These are phyloP conservation scores for Trypanosoma caninum DNA, from an alignment of 208 protist genomes.

Conservation along the genomic window DNA sequence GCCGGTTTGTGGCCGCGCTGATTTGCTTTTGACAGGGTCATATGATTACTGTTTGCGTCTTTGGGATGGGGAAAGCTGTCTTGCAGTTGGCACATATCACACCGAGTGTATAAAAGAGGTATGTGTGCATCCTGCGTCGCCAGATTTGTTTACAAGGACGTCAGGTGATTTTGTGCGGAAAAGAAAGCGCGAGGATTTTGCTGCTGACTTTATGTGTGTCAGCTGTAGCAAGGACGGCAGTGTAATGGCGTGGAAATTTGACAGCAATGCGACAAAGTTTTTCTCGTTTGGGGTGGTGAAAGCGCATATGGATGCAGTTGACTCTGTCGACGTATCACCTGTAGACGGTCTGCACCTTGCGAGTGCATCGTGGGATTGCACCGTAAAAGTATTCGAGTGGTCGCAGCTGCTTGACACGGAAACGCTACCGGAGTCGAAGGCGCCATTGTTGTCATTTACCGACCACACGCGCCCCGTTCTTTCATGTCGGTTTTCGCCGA, in stretches of 20 bases:
- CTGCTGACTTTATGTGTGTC: slow-evolving; percentile 54
- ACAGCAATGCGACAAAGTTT: slow-evolving; percentile 32
- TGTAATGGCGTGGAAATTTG: slow-evolving; percentile 59
- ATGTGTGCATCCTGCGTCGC: slow-evolving; percentile 36
- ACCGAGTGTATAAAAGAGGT: slow-evolving; percentile 76
- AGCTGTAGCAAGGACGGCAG: slow-evolving; percentile 79
- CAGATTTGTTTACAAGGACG: background rate
- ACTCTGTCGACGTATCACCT: slow-evolving; percentile 62
- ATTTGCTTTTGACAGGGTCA: slow-evolving; percentile 63
- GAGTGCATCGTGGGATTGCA: slow-evolving; percentile 78
- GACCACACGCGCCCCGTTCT: slow-evolving; percentile 81
- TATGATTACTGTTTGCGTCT: slow-evolving; percentile 84
- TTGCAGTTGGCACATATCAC: slow-evolving; percentile 74
- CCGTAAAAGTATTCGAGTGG: slow-evolving; percentile 78
- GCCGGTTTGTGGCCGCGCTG: slow-evolving; percentile 48
- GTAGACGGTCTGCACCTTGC: slow-evolving; percentile 44
- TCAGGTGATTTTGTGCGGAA: slow-evolving; percentile 18
- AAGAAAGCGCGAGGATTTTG: slow-evolving; percentile 12
- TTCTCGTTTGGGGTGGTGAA: slow-evolving; percentile 45
- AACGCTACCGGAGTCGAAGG: slow-evolving; percentile 49
- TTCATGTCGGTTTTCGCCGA: slow-evolving; percentile 60
- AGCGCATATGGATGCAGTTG: slow-evolving; percentile 63
- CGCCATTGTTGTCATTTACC: slow-evolving; percentile 66
- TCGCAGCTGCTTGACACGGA: slow-evolving; percentile 33
- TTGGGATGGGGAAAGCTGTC: slow-evolving; percentile 68